These are phyloP conservation scores for Plantago elongata DNA, from an alignment of 257 asterid species.

Conservation along the genomic window DNA sequence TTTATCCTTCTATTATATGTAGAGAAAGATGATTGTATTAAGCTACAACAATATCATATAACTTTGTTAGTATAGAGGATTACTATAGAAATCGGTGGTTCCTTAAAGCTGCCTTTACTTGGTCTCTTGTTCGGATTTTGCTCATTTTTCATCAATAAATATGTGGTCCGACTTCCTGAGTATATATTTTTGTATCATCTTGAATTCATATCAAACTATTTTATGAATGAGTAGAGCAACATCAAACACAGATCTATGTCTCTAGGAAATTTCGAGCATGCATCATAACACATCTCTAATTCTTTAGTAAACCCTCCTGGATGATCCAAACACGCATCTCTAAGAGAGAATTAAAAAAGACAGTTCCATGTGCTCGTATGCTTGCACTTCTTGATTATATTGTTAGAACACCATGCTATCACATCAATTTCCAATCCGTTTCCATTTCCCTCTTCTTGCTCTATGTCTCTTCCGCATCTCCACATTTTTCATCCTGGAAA, in stretches of 20 bases:
- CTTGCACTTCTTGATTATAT: conserved; percentile 4
- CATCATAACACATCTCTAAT: neutral
- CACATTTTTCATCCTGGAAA: conserved; percentile 39
- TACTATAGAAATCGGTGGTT: neutral
- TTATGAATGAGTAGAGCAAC: too few species aligned
- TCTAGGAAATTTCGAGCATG: neutral
- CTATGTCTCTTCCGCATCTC: conserved; percentile 42
- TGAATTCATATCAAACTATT: too few species aligned
- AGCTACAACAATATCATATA: neutral
- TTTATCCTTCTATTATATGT: neutral
- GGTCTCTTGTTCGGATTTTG: neutral
- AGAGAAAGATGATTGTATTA: neutral
- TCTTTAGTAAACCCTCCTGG: conserved; percentile 32
- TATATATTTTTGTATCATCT: too few species aligned
- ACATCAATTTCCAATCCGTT: conserved; percentile 35
- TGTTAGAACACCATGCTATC: neutral
- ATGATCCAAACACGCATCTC: conserved; percentile 46
- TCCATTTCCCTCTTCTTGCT: conserved; percentile 35
- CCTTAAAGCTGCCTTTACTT: neutral
- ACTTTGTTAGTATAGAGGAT: neutral
- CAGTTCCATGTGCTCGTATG: neutral
- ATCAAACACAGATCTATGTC: neutral
- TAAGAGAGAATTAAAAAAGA: conserved; percentile 23
- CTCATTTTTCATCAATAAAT: neutral
- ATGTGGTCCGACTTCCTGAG: too few species aligned